Evolutionary conservation across 257 asterid species (phyloP), one percentile per base, ranked within the genome.

Genomic region (Plantago ovata): DNA sequence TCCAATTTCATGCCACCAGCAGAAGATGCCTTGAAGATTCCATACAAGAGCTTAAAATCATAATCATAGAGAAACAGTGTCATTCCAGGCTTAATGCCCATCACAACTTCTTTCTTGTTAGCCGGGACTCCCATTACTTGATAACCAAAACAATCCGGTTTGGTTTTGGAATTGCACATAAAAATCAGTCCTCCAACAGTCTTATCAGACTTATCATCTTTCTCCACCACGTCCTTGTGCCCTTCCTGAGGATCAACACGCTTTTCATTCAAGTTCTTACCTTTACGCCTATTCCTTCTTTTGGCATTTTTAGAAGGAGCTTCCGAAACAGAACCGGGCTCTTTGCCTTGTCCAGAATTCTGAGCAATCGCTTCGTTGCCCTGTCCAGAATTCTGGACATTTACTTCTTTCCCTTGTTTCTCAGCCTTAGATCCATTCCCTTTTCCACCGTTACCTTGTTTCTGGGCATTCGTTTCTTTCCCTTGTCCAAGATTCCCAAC

Each of bases 121-220:
- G 65, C 67, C 6, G 98, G 63, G 61, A 88, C 84, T 68, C 98
- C 98, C 97, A 93, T 80, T 21, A 92, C 67, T 42, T 60, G 70
- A 77, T 85, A 89, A 51, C 54, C 74, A 47, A 93, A 84, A 81
- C 97, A 93, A 73, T 84, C 98, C 8, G 95, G 94, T 72, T 93
- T 93, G 32, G 98, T 93, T 81, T 82, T 93, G 28, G 84, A 72
- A 61, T 77, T 93, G 76, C 97, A 93, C 96, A 93, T 84, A 61
- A 89, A 93, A 50, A 93, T 93, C 72, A 86, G 28, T 38, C 98
- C 98, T 70, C 94, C 95, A 32, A 73, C 77, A 36, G 40, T 68
- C 59, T 76, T 77, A 53, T 62, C 69, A 48, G 70, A 49, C 50
- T 63, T 72, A 9, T 56, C 70, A 3, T 78, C 77, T 49, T 42